Evolutionary conservation across 768 basidiomycete genomes (phyloP).

Genomic region (Termitomyces sp.): DNA sequence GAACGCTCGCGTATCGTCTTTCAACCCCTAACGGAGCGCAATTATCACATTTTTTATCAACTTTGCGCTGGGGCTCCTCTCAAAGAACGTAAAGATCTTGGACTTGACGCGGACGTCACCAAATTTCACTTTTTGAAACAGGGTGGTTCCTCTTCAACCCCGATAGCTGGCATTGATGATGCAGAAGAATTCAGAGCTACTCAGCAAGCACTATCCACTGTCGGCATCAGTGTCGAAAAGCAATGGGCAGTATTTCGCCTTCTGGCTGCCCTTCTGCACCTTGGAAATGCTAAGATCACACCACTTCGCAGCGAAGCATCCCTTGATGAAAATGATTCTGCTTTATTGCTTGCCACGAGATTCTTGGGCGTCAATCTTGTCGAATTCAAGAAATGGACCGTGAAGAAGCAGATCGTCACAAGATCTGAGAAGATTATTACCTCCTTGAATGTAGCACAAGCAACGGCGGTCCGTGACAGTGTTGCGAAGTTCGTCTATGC

Average conservation of each 20-base stretch:
- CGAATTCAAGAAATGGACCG: conserved; percentile 98
- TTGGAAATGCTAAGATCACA: conserved; percentile 95
- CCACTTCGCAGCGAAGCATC: conserved; percentile 76
- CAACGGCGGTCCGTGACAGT: conserved; percentile 90
- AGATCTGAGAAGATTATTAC: conserved; percentile 95
- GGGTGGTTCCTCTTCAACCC: conserved; percentile 82
- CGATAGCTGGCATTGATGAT: conserved; percentile 92
- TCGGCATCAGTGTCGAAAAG: conserved; percentile 95
- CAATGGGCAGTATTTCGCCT: conserved; percentile 98
- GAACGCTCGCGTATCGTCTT: conserved; percentile 98
- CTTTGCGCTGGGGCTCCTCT: conserved; percentile 94
- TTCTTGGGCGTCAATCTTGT: conserved; percentile 85
- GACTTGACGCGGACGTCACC: conserved; percentile 76
- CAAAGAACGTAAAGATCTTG: conserved; percentile 93
- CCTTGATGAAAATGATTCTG: conserved; percentile 78
- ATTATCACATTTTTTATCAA: conserved; percentile 99
- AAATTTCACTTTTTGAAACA: conserved; percentile 93
- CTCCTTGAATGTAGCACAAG: conserved; percentile 78
- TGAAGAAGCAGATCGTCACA: conserved; percentile 96
- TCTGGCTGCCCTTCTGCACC: conserved; percentile 87
- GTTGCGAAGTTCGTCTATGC: conserved; percentile 99
- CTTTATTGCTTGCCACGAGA: conserved; percentile 75
- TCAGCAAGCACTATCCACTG: conserved; percentile 92
- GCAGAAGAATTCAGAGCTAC: conserved; percentile 92
- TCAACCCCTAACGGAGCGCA: conserved; percentile 94